phyloP scores from a whole-genome alignment of 1,139 yeast genomes.

The Nakaseomyces bracarensis region DNA sequence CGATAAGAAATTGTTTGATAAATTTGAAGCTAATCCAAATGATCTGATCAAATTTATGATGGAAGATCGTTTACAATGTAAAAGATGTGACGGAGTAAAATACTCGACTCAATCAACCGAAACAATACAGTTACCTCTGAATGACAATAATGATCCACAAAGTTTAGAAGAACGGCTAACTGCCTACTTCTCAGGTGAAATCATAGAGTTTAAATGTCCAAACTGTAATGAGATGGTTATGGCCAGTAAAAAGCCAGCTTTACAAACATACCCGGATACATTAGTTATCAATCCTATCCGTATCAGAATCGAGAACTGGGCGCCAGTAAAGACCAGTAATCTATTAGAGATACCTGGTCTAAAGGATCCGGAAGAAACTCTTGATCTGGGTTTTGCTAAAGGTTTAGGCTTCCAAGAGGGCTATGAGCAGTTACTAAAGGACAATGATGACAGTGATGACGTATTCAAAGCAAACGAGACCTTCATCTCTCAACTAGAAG shows the following conservation, averaged over 20 bases:
- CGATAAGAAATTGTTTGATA: slow-evolving; percentile 36
- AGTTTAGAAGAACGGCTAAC: slow-evolving; percentile 46
- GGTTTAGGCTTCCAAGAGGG: slow-evolving; percentile 31
- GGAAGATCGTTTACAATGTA: slow-evolving; percentile 59
- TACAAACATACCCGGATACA: slow-evolving; percentile 61
- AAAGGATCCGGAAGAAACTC: slow-evolving; percentile 14
- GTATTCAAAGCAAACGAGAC: slow-evolving; percentile 49
- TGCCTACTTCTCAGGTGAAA: slow-evolving; percentile 43
- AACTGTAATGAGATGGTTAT: slow-evolving; percentile 38
- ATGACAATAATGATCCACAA: slow-evolving; percentile 37
- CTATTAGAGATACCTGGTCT: slow-evolving; percentile 55
- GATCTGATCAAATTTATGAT: slow-evolving; percentile 54
- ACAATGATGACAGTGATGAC: slow-evolving; percentile 28
- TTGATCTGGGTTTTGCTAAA: slow-evolving; percentile 35
- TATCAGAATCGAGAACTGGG: slow-evolving; percentile 82
- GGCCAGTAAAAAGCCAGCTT: slow-evolving; percentile 43
- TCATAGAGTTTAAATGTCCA: slow-evolving; percentile 62
- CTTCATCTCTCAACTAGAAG: slow-evolving; percentile 46
- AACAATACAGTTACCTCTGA: slow-evolving; percentile 55
- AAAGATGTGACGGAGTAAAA: slow-evolving; percentile 52
- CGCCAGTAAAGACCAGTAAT: slow-evolving; percentile 71
- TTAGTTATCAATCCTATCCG: slow-evolving; percentile 69
- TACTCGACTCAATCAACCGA: slow-evolving; percentile 56
- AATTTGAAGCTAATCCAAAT: slow-evolving; percentile 37
- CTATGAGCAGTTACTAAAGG: slow-evolving; percentile 39